Conservation (phyloP, 106 monocot species). For the Allium sativum region DNA sequence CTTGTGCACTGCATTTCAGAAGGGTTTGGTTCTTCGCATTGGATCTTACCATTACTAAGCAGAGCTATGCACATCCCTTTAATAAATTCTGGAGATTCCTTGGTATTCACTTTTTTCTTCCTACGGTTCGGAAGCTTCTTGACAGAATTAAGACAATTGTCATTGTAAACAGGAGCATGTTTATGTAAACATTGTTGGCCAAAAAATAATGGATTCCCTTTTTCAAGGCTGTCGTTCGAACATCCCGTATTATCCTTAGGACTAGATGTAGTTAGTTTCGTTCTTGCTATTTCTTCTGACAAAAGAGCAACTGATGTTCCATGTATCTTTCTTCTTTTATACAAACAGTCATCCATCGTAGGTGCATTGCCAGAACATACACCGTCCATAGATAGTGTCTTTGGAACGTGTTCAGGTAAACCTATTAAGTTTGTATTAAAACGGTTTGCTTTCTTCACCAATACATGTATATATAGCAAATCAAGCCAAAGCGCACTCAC, state of each 20-base stretch:
- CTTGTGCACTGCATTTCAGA: conserved; percentile 7
- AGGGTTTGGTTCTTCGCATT: not conserved
- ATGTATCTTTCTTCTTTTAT: conserved; percentile 48
- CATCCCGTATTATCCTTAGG: conserved; percentile 16
- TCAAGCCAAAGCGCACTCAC: conserved; percentile 2
- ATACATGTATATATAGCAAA: not conserved
- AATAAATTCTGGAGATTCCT: conserved; percentile 15
- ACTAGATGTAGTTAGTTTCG: conserved; percentile 1
- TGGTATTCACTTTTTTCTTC: conserved; percentile 6
- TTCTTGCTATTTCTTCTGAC: conserved; percentile 17
- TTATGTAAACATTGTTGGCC: not conserved
- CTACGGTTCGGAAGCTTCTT: not conserved
- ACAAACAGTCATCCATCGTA: conserved; percentile 20
- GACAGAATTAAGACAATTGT: not conserved
- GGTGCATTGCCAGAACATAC: conserved; percentile 5
- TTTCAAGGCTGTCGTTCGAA: conserved; percentile 1
- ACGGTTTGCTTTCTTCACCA: conserved; percentile 1
- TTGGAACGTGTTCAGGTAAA: conserved; percentile 7
- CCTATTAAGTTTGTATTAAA: not conserved
- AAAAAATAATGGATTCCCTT: conserved; percentile 9
- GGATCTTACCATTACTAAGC: conserved; percentile 31
- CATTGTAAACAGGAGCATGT: not conserved
- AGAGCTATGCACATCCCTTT: conserved; percentile 27
- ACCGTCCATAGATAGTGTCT: conserved; percentile 11
- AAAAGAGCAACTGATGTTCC: conserved; percentile 16